Conservation (phyloP, 331 rosid species). For the Telfairia occidentalis region DNA sequence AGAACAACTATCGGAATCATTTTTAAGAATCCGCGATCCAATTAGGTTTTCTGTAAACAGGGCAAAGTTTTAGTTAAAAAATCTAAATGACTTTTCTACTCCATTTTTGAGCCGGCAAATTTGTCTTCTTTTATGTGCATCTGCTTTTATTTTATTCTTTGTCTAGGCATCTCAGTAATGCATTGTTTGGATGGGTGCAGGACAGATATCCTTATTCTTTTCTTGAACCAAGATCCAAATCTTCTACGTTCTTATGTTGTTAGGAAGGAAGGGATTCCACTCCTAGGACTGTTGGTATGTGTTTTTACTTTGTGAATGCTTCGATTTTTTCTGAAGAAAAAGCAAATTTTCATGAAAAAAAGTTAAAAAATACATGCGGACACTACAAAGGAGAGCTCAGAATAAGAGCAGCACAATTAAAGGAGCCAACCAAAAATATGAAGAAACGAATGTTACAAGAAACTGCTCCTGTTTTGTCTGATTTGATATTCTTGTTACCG, state of each 20-base stretch:
- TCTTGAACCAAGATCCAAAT: slow-evolving; percentile 92
- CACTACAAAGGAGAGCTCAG: background rate
- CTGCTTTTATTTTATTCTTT: background rate
- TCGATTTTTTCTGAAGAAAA: background rate
- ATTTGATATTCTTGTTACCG: background rate
- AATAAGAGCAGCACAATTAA: background rate
- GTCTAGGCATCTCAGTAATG: slow-evolving; percentile 28
- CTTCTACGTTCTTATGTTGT: slow-evolving; percentile 86
- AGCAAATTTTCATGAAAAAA: background rate
- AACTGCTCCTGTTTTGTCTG: background rate
- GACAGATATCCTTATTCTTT: slow-evolving; percentile 94
- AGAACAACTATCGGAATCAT: background rate
- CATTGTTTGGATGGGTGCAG: slow-evolving; percentile 71
- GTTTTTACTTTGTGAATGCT: background rate
- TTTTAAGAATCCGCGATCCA: background rate
- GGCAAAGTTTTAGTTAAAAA: background rate
- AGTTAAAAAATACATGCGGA: background rate
- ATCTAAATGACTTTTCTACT: background rate
- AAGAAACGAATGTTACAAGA: background rate
- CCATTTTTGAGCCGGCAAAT: background rate
- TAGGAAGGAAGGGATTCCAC: slow-evolving; percentile 73
- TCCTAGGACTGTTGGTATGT: slow-evolving; percentile 77
- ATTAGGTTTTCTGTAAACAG: background rate
- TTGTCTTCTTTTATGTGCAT: slow-evolving; percentile 13
- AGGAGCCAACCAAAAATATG: background rate